Base-by-base conservation (phyloP, 2,329 filamentous ascomycete genomes). In the Pseudofabraea citricarpa region DNA sequence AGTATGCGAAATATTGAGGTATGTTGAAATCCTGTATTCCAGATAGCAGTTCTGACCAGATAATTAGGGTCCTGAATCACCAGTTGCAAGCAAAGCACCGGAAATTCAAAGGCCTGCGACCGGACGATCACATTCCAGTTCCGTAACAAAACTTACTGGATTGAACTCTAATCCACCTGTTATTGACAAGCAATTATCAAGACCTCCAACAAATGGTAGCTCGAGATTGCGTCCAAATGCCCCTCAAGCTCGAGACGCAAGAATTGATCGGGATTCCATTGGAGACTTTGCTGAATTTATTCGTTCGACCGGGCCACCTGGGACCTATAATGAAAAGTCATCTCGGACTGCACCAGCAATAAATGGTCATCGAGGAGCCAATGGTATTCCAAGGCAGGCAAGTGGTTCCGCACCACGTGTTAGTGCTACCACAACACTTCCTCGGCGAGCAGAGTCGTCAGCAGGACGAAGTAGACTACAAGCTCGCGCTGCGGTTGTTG, bases 231-330 rank as follows among this genome's bases (percentile, higher is more conserved):
- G 56, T 15, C 40, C 51, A 3, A 56, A 53, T 43, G 44, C 44
- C 32, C 49, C 56, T 38, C 55, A 61, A 41, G 80, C 89, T 19
- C 78, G 90, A 50, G 90, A 95, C 52, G 82, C 89, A 2, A 77
- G 85, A 48, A 71, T 86, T 7, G 74, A 80, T 8, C 72, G 74
- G 5, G 85, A 90, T 49, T 88, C 88, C 0, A 79, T 85, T 7
- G 74, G 81, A 36, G 90, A 95, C 56, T 88, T 96, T 66, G 87
- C 89, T 18, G 85, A 94, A 46, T 96, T 95, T 61, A 88, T 95
- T 56, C 84, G 88, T 47, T 18, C 46, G 23, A 37, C 45, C 43
- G 89, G 88, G 2, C 86, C 91, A 13, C 60, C 73, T 27, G 71
- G 71, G 33, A 66, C 61, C 38, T 53, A 52, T 19, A 54, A 59